phyloP scores from a whole-genome alignment of 345 rosid genomes.

The Chamaenerion angustifolium region DNA sequence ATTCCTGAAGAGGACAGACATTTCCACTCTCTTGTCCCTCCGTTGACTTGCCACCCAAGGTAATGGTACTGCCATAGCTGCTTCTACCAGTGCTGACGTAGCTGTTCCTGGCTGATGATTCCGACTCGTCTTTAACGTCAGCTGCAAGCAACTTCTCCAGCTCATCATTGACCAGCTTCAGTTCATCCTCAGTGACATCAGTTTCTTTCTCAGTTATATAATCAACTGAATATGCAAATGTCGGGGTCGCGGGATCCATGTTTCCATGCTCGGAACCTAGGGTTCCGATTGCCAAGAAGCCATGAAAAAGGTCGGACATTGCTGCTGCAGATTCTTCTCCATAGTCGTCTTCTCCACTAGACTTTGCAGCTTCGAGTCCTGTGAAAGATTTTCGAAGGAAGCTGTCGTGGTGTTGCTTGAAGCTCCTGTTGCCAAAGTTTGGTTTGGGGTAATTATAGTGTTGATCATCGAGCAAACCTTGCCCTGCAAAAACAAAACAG shows the following conservation, averaged over 20 bases:
- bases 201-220: conserved; percentile 60
- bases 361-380: conserved; percentile 29
- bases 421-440: conserved; percentile 22
- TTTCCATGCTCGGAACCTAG: conserved; percentile 40
- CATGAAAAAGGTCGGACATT: conserved; percentile 53
- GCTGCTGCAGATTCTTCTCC: conserved; percentile 37
- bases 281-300: conserved; percentile 77
- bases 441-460: conserved; percentile 31
- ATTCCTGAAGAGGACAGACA: conserved; percentile 68
- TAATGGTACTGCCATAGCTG: conserved; percentile 64
- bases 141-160: conserved; percentile 55
- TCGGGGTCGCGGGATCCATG: conserved; percentile 6
- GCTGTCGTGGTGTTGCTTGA: conserved; percentile 30
- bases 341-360: conserved; percentile 24
- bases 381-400: conserved; percentile 39
- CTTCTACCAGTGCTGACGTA: conserved; percentile 65
- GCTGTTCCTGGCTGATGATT: conserved; percentile 41
- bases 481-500: conserved; percentile 37
- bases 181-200: conserved; percentile 55
- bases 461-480: conserved; percentile 46
- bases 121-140: no score
- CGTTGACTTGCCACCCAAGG: conserved; percentile 49
- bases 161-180: conserved; percentile 60
- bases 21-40: conserved; percentile 46
- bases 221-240: conserved; percentile 17